Base-by-base conservation (phyloP, 192 early-diverging fungal genomes). In the Lunasporangiospora selenospora region DNA sequence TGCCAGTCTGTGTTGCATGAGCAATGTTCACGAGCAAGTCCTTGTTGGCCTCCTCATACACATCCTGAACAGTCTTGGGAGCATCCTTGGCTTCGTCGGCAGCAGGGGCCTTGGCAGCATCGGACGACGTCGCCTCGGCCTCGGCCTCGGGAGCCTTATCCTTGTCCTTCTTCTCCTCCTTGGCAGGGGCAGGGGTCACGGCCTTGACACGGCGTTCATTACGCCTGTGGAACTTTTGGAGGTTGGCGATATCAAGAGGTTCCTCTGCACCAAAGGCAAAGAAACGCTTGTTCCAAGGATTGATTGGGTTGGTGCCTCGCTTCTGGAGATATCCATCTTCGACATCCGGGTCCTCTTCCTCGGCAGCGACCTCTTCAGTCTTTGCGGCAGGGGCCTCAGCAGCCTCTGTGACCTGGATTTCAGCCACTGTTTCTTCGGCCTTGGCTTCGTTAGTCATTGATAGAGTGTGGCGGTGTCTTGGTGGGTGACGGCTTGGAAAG, bases 271-370 rank as follows among this genome's bases (percentile, higher is more conserved):
- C 61, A 59, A 77, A 77, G 19, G 67, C 45, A 59, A 77, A 77
- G 47, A 60, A 77, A 24, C 65, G 60, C 40, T 77, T 64, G 53
- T 77, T 77, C 76, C 76, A 77, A 16, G 60, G 63, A 45, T 63
- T 61, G 16, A 69, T 6, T 1, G 67, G 60, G 43, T 66, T 66
- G 47, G 61, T 45, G 30, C 76, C 53, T 46, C 56, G 55, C 60
- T 77, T 77, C 27, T 77, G 57, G 32, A 77, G 65, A 32, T 65
- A 62, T 12, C 76, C 75, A 23, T 33, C 39, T 12, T 77, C 76
- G 26, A 64, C 62, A 10, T 69, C 66, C 34, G 66, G 59, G 15
- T 77, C 65, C 12, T 63, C 56, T 7, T 62, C 75, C 42, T 53
- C 56, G 39, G 47, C 19, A 16, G 53, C 9, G 16, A 40, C 41